Percentiles rank a stretch among this genome's conserved stretches.
Conservation (phyloP, 2,329 filamentous ascomycete species). For the Dactylellina leptospora region DNA sequence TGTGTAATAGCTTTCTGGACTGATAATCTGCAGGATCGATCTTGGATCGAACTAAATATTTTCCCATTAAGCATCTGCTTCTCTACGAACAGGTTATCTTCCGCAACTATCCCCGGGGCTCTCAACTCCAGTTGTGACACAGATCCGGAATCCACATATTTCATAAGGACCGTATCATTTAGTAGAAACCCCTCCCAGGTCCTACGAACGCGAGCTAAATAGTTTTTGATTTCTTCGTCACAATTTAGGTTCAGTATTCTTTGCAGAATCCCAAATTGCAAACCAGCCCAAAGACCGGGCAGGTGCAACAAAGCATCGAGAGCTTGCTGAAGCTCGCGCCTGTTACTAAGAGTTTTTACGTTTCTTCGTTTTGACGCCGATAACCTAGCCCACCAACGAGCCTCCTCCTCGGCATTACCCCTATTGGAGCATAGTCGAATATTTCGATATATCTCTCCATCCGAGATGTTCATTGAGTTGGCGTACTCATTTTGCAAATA, state of each 20-base stretch:
- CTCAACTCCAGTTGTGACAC: not conserved
- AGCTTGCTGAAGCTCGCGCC: not conserved
- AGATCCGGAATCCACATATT: not conserved
- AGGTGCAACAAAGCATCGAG: constrained; percentile 8
- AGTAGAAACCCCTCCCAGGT: not conserved
- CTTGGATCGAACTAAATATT: not conserved
- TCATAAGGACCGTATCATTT: not conserved
- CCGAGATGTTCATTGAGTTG: constrained; percentile 13
- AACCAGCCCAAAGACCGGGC: constrained; percentile 9
- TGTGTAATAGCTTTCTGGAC: not conserved
- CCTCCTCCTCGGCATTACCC: not conserved
- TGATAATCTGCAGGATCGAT: not conserved
- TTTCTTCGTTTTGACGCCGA: constrained; percentile 13
- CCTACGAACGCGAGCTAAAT: not conserved
- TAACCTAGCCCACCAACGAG: constrained; percentile 3
- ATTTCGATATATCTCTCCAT: constrained; percentile 12
- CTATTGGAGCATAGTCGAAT: not conserved
- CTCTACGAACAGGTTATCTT: not conserved
- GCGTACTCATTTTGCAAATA: constrained; percentile 13
- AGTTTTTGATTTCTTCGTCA: constrained; percentile 10
- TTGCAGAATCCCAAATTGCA: constrained; percentile 14
- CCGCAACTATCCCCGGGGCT: not conserved
- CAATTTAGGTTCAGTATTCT: constrained; percentile 5
- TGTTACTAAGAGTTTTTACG: not conserved
- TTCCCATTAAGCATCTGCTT: not conserved